Evolutionary conservation across 371 early-diverging fungal genomes (phyloP).

Genomic region (Parasitella parasitica): DNA sequence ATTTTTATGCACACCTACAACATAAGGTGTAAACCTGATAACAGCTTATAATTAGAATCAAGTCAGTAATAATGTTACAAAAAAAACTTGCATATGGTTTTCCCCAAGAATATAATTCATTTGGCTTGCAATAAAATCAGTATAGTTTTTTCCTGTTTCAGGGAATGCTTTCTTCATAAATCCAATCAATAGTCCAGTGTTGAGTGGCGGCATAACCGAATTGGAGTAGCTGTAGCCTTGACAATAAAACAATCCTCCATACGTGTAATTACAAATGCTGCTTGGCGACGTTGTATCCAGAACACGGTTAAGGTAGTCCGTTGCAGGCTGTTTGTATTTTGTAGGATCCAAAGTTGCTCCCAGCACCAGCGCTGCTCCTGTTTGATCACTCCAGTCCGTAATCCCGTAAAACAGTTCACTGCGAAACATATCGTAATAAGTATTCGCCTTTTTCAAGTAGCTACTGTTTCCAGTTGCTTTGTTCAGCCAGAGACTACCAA

Average conservation of each 20-base stretch:
- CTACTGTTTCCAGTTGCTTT: slow-evolving; percentile 39
- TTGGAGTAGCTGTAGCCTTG: slow-evolving; percentile 38
- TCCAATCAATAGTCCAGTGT: slow-evolving; percentile 22
- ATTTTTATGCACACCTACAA: slow-evolving; percentile 54
- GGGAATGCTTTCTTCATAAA: slow-evolving; percentile 11
- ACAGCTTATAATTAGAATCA: neutral
- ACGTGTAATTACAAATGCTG: slow-evolving; percentile 38
- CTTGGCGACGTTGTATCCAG: slow-evolving; percentile 12
- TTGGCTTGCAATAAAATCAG: slow-evolving; percentile 42
- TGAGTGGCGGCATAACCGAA: slow-evolving; percentile 31
- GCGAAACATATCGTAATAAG: slow-evolving; percentile 19
- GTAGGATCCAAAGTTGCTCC: slow-evolving; percentile 27
- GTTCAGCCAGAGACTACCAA: slow-evolving; percentile 61
- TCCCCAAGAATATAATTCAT: slow-evolving; percentile 49
- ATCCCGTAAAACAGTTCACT: slow-evolving; percentile 8
- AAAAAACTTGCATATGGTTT: slow-evolving; percentile 28
- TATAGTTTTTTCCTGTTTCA: slow-evolving; percentile 25
- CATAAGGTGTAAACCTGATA: slow-evolving; percentile 38
- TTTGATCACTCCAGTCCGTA: slow-evolving; percentile 46
- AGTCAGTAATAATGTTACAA: no score
- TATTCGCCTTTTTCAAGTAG: slow-evolving; percentile 32
- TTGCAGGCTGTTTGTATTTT: slow-evolving; percentile 20
- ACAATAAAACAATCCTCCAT: slow-evolving; percentile 47
- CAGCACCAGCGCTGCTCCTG: slow-evolving; percentile 36
- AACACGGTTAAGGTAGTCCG: slow-evolving; percentile 23